Evolutionary conservation across 257 asterid genomes (phyloP), one percentile per base, ranked within the genome.

Genomic region (Thymus mandschuricus): DNA sequence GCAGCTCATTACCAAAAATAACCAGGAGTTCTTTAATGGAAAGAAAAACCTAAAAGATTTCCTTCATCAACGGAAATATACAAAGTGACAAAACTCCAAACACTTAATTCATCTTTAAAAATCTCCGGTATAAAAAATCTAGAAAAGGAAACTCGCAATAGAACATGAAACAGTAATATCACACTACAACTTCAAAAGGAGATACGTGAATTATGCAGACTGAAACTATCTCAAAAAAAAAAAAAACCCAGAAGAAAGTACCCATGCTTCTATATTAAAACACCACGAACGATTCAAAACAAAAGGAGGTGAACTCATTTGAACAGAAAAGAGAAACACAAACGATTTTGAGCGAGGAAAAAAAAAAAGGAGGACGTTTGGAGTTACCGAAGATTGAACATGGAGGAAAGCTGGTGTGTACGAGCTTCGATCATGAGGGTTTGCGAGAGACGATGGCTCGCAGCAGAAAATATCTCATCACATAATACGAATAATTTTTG

Each of bases 361-460:
- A 21, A 21, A 21, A 21, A 6, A 50, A 49, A 28, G 10, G 30
- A 31, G 66, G 30, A 43, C 7, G 63, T 28, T 62, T 12, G 70
- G 50, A 62, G 71, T 76, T 76, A 81, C 85, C 82, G 80, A 41
- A 45, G 81, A 62, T n/a, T 30, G 58, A 68, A 68, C 81, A 79
- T 72, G 69, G 75, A 55, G 65, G 54, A 68, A 29, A 58, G 66
- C 48, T 45, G 74, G 6, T 58, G 69, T 62, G 6, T 71, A 60
- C 66, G 79, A 71, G 72, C 72, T 69, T 30, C 61, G 77, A 75
- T 68, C 68, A 57, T 50, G 67, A 72, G 83, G 75, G 79, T 68
- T 81, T 46, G 77, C 62, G 72, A 75, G 11, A 48, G 11, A 48
- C 74, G 70, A 74, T 75, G 59, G 58, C 35, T 59, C 71, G 64